phyloP scores from a whole-genome alignment of 1,284 basidiomycete genomes.

The Tremellales sp. region DNA sequence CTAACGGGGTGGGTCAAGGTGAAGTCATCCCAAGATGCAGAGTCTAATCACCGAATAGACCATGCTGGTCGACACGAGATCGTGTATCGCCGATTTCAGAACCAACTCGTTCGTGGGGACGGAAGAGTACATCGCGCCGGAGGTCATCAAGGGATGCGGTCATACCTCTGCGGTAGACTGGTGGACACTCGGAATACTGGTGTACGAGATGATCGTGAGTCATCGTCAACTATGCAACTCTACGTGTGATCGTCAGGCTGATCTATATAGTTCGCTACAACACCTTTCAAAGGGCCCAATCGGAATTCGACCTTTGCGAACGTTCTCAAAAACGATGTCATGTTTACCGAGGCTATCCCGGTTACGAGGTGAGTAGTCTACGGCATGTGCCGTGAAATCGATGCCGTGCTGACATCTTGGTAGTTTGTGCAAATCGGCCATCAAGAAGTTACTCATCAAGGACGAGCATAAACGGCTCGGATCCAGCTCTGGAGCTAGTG shows the following conservation, averaged over 20 bases:
- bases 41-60: slow-evolving; percentile 17
- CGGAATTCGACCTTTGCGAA: slow-evolving; percentile 95
- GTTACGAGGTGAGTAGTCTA: slow-evolving; percentile 67
- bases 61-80: slow-evolving; percentile 80
- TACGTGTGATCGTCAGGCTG: slow-evolving; percentile 5
- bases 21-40: not conserved
- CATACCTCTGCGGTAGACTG: slow-evolving; percentile 99
- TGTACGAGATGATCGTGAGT: slow-evolving; percentile 99
- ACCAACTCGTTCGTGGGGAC: slow-evolving; percentile 99
- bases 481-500: slow-evolving; percentile 88
- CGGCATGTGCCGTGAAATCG: not conserved
- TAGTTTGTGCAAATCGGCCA: slow-evolving; percentile 80
- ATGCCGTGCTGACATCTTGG: not conserved
- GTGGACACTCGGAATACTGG: slow-evolving; percentile 98
- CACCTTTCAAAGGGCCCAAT: slow-evolving; percentile 95
- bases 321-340: slow-evolving; percentile 80
- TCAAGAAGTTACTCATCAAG: slow-evolving; percentile 87
- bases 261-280: slow-evolving; percentile 76
- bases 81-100: slow-evolving; percentile 94
- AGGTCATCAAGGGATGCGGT: slow-evolving; percentile 95
- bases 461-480: slow-evolving; percentile 84
- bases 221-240: not conserved
- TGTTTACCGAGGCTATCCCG: slow-evolving; percentile 81
- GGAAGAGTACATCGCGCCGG: slow-evolving; percentile 98
- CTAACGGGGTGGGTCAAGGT: slow-evolving; percentile 67